These are phyloP conservation scores for Aleurites moluccanus DNA, from an alignment of 441 rosid species.

Conservation along the genomic window DNA sequence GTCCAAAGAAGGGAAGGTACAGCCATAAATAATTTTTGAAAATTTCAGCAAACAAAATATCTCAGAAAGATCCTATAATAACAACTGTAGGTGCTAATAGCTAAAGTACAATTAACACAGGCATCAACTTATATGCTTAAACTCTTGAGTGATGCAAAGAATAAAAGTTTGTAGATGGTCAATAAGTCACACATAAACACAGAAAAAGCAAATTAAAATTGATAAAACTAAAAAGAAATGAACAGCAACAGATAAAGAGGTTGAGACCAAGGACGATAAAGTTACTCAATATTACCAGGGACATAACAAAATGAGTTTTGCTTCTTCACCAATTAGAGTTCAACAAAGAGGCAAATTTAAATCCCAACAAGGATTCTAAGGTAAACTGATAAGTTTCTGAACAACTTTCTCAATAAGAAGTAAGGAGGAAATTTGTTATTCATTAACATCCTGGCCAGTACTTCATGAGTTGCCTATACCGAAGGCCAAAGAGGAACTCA, in stretches of 20 bases:
- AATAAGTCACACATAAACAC: not conserved
- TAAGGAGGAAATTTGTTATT: not conserved
- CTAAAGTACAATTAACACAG: conserved; percentile 1
- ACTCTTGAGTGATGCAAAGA: not conserved
- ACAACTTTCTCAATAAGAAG: not conserved
- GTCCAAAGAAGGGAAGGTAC: conserved; percentile 17
- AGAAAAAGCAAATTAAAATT: not conserved
- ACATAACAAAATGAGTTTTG: not conserved
- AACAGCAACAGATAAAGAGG: not conserved
- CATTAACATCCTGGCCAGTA: not conserved
- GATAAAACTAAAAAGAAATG: not conserved
- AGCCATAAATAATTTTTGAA: not conserved
- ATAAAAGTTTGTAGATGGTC: not conserved
- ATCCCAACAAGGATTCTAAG: not conserved
- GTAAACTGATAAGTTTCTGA: not conserved
- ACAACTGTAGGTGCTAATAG: conserved; percentile 3
- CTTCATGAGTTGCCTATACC: not conserved
- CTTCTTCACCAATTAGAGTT: not conserved
- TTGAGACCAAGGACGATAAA: not conserved
- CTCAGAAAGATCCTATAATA: not conserved
- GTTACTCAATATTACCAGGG: not conserved
- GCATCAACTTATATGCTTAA: not conserved
- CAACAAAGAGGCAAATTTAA: not conserved
- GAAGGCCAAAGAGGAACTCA: not conserved
- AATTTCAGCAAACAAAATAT: not conserved